phyloP scores from a whole-genome alignment of 2,329 filamentous ascomycete species.

The Tolypocladium inflatum region DNA sequence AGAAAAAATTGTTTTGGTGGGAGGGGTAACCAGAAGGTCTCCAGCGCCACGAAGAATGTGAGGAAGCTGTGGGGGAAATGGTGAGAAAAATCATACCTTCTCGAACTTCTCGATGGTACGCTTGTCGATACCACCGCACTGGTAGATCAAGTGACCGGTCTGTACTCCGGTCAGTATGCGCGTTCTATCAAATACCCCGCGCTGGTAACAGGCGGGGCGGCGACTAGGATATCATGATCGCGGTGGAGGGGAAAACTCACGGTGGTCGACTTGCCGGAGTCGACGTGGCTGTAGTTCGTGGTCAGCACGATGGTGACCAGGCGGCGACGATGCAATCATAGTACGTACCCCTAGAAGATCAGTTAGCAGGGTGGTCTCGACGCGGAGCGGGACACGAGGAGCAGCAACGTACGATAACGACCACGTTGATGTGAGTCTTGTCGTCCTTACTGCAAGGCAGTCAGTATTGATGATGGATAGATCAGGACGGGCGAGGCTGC shows the following conservation, averaged over 20 bases:
- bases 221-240: constrained; percentile 1
- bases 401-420: constrained; percentile 63
- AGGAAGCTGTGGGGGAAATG: background rate
- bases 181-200: constrained; percentile 2
- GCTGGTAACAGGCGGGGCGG: constrained; percentile 7
- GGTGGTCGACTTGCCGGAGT: constrained; percentile 98
- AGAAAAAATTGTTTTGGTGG: background rate
- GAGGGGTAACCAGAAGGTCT: background rate
- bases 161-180: constrained; percentile 20
- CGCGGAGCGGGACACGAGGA: background rate
- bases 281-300: constrained; percentile 64
- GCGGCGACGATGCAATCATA: background rate
- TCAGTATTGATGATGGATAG: constrained; percentile 1
- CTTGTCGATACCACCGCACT: constrained; percentile 99
- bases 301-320: constrained; percentile 20
- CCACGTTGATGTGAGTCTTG: constrained; percentile 94
- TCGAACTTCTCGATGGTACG: constrained; percentile 99
- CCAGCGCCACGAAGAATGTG: background rate
- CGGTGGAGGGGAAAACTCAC: constrained; percentile 43
- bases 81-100: constrained; percentile 60
- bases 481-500: background rate
- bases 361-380: constrained; percentile 8
- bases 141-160: constrained; percentile 96
- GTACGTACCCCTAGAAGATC: constrained; percentile 16
- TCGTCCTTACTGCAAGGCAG: constrained; percentile 68